These are phyloP conservation scores for Pichia thaimueangensis DNA, from an alignment of 805 yeast species.

Conservation along the genomic window DNA sequence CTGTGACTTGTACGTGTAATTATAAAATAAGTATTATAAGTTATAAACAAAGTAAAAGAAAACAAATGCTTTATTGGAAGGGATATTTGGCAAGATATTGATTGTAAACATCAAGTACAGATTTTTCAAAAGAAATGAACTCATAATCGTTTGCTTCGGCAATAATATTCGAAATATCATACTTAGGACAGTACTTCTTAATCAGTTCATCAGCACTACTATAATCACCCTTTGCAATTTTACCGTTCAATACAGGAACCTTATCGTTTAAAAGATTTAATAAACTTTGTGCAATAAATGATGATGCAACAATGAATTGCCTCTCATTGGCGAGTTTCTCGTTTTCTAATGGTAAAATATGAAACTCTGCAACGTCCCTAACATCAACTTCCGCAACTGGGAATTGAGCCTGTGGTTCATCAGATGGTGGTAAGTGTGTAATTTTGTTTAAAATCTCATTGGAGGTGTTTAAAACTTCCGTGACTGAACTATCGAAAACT, in stretches of 20 bases:
- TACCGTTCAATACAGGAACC: constrained; percentile 35
- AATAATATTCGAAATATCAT: neutral
- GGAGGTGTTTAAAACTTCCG: constrained; percentile 34
- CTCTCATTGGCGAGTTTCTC: constrained; percentile 31
- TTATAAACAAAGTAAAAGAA: too few species aligned
- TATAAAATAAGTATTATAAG: too few species aligned
- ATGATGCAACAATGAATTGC: constrained; percentile 22
- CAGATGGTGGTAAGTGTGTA: constrained; percentile 19
- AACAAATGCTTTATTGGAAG: too few species aligned
- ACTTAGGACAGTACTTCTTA: neutral
- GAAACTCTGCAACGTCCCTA: constrained; percentile 58
- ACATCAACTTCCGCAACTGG: constrained; percentile 40
- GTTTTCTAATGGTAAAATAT: constrained; percentile 42
- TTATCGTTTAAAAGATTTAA: constrained; percentile 32
- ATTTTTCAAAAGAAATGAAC: neutral
- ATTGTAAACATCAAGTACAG: neutral
- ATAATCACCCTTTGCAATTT: constrained; percentile 41
- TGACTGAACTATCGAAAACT: constrained; percentile 32
- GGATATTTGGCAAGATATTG: neutral
- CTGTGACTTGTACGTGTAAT: too few species aligned
- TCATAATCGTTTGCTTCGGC: neutral
- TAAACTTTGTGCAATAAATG: constrained; percentile 27
- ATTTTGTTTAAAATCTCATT: constrained; percentile 29
- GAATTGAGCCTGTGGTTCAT: constrained; percentile 27
- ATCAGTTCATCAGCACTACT: neutral